Conservation (phyloP, 495 filamentous ascomycete genomes). For the Penicillium desertorum region DNA sequence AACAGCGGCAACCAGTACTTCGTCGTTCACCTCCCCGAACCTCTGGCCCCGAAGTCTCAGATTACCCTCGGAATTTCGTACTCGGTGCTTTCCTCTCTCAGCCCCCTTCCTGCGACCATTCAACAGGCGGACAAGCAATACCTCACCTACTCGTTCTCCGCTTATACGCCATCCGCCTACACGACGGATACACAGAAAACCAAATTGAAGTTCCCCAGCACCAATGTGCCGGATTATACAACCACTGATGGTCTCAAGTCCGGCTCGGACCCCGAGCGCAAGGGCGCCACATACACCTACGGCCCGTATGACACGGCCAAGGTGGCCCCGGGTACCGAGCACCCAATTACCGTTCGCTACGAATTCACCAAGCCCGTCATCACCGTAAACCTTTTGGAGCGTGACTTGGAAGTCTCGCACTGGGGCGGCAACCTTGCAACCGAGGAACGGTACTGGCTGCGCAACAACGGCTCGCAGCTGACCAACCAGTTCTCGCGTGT, state of each 20-base stretch:
- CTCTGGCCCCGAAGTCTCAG: conserved; percentile 71
- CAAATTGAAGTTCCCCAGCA: conserved; percentile 82
- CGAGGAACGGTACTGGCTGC: conserved; percentile 89
- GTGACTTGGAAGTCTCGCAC: conserved; percentile 92
- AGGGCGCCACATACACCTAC: conserved; percentile 84
- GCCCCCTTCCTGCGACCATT: conserved; percentile 77
- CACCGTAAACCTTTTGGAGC: conserved; percentile 71
- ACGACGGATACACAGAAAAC: conserved; percentile 89
- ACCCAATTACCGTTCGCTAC: conserved; percentile 79
- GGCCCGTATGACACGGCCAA: conserved; percentile 79
- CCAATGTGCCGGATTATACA: conserved; percentile 81
- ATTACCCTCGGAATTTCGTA: conserved; percentile 86
- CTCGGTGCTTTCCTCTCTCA: conserved; percentile 69
- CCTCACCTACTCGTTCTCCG: conserved; percentile 78
- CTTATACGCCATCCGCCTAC: conserved; percentile 80
- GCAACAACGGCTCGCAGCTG: conserved; percentile 81
- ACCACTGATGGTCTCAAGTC: conserved; percentile 61
- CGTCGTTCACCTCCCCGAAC: conserved; percentile 69
- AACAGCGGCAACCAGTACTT: conserved; percentile 79
- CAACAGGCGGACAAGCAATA: conserved; percentile 80
- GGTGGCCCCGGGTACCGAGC: conserved; percentile 64
- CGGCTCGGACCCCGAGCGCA: conserved; percentile 74
- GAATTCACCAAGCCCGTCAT: conserved; percentile 92
- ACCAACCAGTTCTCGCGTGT: conserved; percentile 83
- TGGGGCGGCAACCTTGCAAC: conserved; percentile 96